Evolutionary conservation across 2,329 filamentous ascomycete species (phyloP).

Genomic region (Gaeumannomyces sp.): DNA sequence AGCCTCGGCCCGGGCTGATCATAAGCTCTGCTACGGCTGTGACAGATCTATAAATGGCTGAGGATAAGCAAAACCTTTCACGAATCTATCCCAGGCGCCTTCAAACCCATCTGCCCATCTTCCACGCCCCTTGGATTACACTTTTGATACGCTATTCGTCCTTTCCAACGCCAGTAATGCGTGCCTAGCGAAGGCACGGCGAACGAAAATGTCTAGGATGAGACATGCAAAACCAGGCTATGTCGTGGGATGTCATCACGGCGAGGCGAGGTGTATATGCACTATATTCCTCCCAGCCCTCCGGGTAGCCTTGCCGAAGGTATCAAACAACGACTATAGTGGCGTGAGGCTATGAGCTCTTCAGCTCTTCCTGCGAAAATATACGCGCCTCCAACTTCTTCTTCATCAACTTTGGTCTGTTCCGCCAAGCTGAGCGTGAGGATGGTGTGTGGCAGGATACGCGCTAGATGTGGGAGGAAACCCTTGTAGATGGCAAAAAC

Average conservation of each 20-base stretch:
- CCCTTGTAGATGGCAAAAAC: slow-evolving; percentile 95
- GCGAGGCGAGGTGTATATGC: neutral
- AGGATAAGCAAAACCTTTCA: slow-evolving; percentile 16
- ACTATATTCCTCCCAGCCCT: neutral
- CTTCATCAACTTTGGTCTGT: slow-evolving; percentile 88
- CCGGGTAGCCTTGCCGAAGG: neutral
- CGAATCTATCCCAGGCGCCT: slow-evolving; percentile 4
- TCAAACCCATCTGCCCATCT: neutral
- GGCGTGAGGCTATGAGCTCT: neutral
- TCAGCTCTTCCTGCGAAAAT: slow-evolving; percentile 32
- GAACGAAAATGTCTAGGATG: no score
- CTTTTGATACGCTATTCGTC: no score
- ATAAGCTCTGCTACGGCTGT: slow-evolving; percentile 65
- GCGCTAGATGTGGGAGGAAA: slow-evolving; percentile 86
- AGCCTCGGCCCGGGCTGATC: slow-evolving; percentile 17
- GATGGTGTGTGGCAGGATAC: slow-evolving; percentile 93
- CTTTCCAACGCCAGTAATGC: no score
- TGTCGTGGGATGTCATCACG: no score
- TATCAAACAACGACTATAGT: neutral
- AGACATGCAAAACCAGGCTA: no score
- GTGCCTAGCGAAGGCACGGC: no score
- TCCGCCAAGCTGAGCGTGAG: slow-evolving; percentile 89
- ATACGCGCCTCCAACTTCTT: slow-evolving; percentile 64
- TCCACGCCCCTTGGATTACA: neutral
- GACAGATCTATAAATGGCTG: slow-evolving; percentile 55